Evolutionary conservation across 805 yeast species (phyloP), one percentile per base, ranked within the genome.

Genomic region (Myxozyma neotropica): DNA sequence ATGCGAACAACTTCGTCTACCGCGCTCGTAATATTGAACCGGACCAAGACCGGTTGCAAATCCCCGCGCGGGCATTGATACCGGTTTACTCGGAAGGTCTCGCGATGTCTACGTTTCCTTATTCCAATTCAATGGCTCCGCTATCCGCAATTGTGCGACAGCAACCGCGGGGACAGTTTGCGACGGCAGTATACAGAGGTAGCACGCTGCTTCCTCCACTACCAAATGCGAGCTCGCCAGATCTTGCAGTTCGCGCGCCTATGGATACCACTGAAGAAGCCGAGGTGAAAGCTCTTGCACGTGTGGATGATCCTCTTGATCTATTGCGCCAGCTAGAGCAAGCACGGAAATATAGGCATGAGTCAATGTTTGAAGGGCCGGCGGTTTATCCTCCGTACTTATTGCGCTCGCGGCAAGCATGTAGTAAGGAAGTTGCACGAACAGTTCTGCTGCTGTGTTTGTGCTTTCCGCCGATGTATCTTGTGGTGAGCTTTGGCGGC

Each of bases 381-480:
- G 33, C 48, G 29, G 39, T 17, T 26, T 35, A 50, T 10, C 42
- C 56, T 23, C 47, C 59, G n/a, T 26, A 24, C 15, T 26, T 58
- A 10, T 47, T 46, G 15, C 57, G 58, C 10, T 19, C 31, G 27
- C 45, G 56, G 12, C 39, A 15, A n/a, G 49, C 46, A 19, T 49
- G 55, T 53, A 29, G 40, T 10, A 24, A 26, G n/a, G 47, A 33
- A 8, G 21, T 55, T 27, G 70, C 75, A 10, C 29, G 63, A n/a
- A 31, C 61, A 5, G 48, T 71, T 17, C 53, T 74, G 27, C 39
- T 55, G 1, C 57, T 44, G 17, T 71, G 69, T 44, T 15, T 63
- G 0, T 31, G 65, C 24, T 74, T 76, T 59, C 79, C 79, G 2
- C 79, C 78, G 17, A 52, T 70, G 26, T 75, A 76, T 76, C 55